phyloP scores from a whole-genome alignment of 352 stramenopile genomes.

The Elongisporangium senticosum region DNA sequence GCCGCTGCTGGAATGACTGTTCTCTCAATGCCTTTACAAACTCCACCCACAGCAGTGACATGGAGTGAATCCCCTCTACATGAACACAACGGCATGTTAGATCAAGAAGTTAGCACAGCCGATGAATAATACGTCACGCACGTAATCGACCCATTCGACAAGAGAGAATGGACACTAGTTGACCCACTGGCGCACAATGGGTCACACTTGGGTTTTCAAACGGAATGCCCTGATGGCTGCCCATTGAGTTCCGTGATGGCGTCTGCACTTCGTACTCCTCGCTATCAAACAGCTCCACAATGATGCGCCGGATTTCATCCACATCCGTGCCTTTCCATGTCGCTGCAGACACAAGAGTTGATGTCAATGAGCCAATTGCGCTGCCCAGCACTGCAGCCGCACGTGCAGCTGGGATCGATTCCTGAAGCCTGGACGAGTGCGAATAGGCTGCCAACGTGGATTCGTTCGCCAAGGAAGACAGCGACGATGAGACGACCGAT shows the following conservation, averaged over 20 bases:
- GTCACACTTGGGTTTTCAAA: constrained; percentile 4
- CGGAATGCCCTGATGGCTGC: background rate
- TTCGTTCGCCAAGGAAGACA: constrained; percentile 3
- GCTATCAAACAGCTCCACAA: constrained; percentile 54
- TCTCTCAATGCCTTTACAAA: constrained; percentile 76
- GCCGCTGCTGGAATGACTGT: constrained; percentile 52
- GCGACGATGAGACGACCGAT: constrained; percentile 7
- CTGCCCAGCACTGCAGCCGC: constrained; percentile 64
- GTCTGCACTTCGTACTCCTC: constrained; percentile 6
- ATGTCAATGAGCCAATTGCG: constrained; percentile 58
- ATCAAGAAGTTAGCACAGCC: background rate
- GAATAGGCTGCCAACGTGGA: background rate
- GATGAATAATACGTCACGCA: constrained; percentile 27
- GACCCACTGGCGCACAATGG: constrained; percentile 52
- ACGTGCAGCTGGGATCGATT: constrained; percentile 67
- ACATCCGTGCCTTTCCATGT: constrained; percentile 73
- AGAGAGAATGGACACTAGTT: constrained; percentile 64
- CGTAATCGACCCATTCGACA: constrained; percentile 64
- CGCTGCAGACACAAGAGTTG: constrained; percentile 53
- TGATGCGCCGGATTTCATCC: constrained; percentile 50
- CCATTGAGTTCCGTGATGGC: background rate
- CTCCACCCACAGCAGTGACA: constrained; percentile 78
- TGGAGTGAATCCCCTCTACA: constrained; percentile 64
- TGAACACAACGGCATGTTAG: constrained; percentile 11
- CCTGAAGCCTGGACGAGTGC: constrained; percentile 15